Evolutionary conservation across 2,329 filamentous ascomycete species (phyloP).

Genomic region (Aspergillus novofumigatus): DNA sequence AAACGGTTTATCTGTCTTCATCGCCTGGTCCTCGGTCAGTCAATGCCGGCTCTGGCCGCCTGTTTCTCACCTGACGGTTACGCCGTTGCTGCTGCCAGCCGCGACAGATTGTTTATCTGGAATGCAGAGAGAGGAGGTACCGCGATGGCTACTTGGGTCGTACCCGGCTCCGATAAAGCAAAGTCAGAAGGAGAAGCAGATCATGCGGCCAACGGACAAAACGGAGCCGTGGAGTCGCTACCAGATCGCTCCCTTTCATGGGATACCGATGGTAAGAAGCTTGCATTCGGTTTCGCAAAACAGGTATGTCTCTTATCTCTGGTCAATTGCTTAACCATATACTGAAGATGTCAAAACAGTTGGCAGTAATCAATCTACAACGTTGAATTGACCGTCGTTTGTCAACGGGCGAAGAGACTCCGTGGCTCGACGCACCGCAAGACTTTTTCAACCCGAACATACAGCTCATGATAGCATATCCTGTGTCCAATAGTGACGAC

Average conservation of each 20-base stretch:
- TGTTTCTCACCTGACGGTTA: conserved; percentile 47
- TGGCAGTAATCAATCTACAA: conserved; percentile 39
- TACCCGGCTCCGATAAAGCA: conserved; percentile 26
- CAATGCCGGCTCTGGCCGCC: conserved; percentile 37
- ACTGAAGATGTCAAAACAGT: conserved; percentile 17
- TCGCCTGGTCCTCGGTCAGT: conserved; percentile 32
- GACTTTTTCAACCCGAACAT: neutral
- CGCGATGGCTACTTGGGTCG: conserved; percentile 39
- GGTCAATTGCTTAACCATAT: conserved; percentile 1
- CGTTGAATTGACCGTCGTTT: conserved; percentile 23
- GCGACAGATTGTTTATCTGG: conserved; percentile 44
- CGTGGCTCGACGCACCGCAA: neutral
- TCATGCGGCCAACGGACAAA: conserved; percentile 33
- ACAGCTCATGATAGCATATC: neutral
- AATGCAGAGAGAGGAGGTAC: conserved; percentile 43
- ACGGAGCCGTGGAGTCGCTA: conserved; percentile 24
- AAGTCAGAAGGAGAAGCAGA: conserved; percentile 31
- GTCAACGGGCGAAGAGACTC: neutral
- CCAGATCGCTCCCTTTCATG: conserved; percentile 45
- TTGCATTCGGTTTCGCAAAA: conserved; percentile 48
- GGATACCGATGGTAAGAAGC: conserved; percentile 52
- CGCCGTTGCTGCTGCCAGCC: conserved; percentile 42
- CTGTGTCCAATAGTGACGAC: neutral
- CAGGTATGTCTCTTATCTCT: conserved; percentile 37
- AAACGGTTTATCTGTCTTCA: conserved; percentile 36